These are phyloP conservation scores for Apiotrichum siamense DNA, from an alignment of 1,284 basidiomycete genomes.

Conservation along the genomic window DNA sequence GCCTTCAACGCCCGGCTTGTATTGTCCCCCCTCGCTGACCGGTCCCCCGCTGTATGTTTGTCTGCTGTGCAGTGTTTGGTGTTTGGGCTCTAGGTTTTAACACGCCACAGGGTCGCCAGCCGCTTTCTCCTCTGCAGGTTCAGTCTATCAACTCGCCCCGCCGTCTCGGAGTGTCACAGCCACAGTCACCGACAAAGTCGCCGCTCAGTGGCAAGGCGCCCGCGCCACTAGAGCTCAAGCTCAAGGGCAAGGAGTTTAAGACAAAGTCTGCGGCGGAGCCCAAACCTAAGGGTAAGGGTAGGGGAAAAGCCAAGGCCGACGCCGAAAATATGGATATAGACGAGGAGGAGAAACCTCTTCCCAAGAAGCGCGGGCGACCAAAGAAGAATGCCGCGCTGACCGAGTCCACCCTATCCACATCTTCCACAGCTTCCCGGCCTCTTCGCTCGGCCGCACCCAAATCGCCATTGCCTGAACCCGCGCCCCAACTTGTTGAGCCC, in stretches of 20 bases:
- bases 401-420: neutral
- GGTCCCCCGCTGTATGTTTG: slow-evolving; percentile 13
- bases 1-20: slow-evolving; percentile 28
- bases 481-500: neutral
- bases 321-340: neutral
- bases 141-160: slow-evolving; percentile 25
- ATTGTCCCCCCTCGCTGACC: slow-evolving; percentile 28
- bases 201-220: slow-evolving; percentile 6
- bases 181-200: slow-evolving; percentile 7
- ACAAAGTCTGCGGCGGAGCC: slow-evolving; percentile 11
- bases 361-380: slow-evolving; percentile 13
- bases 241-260: slow-evolving; percentile 1
- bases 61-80: neutral
- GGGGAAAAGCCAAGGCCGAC: slow-evolving; percentile 6
- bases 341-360: neutral
- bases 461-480: slow-evolving; percentile 1
- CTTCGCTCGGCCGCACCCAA: slow-evolving; percentile 1
- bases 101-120: slow-evolving; percentile 18
- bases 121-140: slow-evolving; percentile 33
- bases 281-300: slow-evolving; percentile 15
- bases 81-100: neutral
- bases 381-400: slow-evolving; percentile 10
- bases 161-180: neutral
- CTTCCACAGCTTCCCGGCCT: neutral
- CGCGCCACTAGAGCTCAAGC: slow-evolving; percentile 4